Conservation (phyloP, 139 green algal genomes). For the Chlamydomonas asymmetrica region DNA sequence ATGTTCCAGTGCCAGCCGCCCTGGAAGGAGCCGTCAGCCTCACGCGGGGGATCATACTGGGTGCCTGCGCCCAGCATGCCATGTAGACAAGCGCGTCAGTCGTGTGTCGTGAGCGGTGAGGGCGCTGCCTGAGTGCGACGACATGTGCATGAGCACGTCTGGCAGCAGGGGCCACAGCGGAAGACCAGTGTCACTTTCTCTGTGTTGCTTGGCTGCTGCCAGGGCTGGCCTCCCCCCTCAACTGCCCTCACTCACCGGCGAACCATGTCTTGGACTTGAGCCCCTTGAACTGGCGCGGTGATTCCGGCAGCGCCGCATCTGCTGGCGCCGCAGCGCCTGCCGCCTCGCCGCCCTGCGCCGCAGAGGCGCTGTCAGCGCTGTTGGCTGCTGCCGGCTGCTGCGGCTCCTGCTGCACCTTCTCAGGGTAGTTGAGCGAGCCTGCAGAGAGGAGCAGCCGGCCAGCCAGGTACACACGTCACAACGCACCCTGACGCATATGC, state of each 20-base stretch:
- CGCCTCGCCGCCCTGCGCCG: background rate
- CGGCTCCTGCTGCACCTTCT: no score
- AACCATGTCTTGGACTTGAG: constrained; percentile 47
- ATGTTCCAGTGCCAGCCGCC: constrained; percentile 67
- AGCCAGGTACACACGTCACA: no score
- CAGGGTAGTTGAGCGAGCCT: no score
- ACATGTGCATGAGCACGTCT: no score
- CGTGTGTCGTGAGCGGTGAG: background rate
- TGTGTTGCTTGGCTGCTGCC: background rate
- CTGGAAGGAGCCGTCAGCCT: constrained; percentile 32
- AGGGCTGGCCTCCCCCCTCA: background rate
- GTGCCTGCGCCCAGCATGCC: constrained; percentile 35
- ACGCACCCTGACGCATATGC: no score
- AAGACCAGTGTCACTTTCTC: background rate
- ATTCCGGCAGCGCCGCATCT: background rate
- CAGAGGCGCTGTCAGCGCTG: background rate
- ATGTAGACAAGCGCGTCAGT: background rate
- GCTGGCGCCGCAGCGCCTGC: background rate
- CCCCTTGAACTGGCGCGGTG: constrained; percentile 19
- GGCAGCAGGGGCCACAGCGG: no score
- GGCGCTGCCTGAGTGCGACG: no score
- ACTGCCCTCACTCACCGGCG: background rate
- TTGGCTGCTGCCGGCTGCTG: no score
- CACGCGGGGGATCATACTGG: constrained; percentile 30
- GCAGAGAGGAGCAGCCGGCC: no score